Evolutionary conservation across 192 early-diverging fungal genomes (phyloP), one percentile per base, ranked within the genome.

Genomic region (Coemansia sp.): DNA sequence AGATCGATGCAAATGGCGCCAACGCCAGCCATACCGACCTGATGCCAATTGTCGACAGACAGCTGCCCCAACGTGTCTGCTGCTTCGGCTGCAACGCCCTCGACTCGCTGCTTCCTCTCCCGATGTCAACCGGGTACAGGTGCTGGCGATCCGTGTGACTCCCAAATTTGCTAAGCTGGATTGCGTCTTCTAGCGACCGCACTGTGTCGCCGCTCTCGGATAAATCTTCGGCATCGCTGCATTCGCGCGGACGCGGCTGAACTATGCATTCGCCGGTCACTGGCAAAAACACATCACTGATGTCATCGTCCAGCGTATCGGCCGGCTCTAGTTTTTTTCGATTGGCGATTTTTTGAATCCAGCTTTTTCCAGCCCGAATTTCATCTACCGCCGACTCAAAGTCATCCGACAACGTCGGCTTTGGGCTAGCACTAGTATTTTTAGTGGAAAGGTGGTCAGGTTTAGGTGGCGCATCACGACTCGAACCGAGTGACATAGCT

Each of bases 301-400:
- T 22, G 1, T 36, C n/a, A 36, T 59, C 57, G 3, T 59, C 28
- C 17, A 33, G n/a, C 11, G 6, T 17, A 25, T 33, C 17, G 20
- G n/a, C 17, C 0, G 51, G 14, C 60, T 11, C 60, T 28, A 18
- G 31, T 51, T 63, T 17, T 52, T 52, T 52, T 52, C 20, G 45
- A 50, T 22, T 36, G 32, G 54, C 63, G 32, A 77, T 62, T 29
- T 30, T 42, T 8, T 61, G 48, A 20, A 77, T 59, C 76, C 76
- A 77, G 50, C 31, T 57, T 29, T 59, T 42, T 12, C 67, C 68
- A 8, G 25, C 32, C 11, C 76, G 66, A 3, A 77, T 77, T 32
- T 64, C 67, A 40, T 34, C 17, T 0, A 66, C 63, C 4, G 55
- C 20, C 4, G 60, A 51, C 34, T 77, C 69, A 14, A 77, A 30